Evolutionary conservation across 306 rosid species (phyloP).

Genomic region (Cucurbita maxima): DNA sequence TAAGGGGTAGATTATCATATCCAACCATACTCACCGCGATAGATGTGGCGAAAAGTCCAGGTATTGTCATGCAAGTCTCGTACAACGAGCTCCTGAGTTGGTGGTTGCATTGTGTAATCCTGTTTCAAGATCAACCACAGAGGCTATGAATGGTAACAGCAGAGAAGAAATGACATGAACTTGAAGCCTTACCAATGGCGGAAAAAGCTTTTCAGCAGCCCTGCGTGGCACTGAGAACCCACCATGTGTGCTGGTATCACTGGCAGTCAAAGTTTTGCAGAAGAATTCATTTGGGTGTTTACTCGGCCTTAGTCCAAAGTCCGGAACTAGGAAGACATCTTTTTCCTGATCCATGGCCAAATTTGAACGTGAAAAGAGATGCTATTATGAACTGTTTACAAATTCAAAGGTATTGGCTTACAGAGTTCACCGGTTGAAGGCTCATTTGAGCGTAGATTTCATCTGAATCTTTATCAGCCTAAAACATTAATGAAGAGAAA

Average conservation of each 20-base stretch:
- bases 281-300: conserved; percentile 89
- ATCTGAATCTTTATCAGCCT: conserved; percentile 95
- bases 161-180: not conserved
- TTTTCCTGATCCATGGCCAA: conserved; percentile 39
- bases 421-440: conserved; percentile 84
- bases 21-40: conserved; percentile 50
- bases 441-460: conserved; percentile 96
- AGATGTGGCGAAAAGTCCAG: conserved; percentile 91
- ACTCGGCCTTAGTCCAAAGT: conserved; percentile 62
- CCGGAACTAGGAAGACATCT: conserved; percentile 74
- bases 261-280: conserved; percentile 93
- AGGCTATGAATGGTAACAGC: not conserved
- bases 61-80: conserved; percentile 79
- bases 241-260: conserved; percentile 93
- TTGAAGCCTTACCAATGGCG: conserved; percentile 43
- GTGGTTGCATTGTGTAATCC: conserved; percentile 90
- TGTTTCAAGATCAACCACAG: conserved; percentile 10
- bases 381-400: not conserved
- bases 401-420: conserved; percentile 23
- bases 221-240: conserved; percentile 92
- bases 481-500: conserved; percentile 4
- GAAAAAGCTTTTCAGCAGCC: conserved; percentile 93
- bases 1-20: not conserved
- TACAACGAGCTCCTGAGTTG: conserved; percentile 77
- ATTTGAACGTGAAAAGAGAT: not conserved